These are phyloP conservation scores for Phytophthora ramorum DNA, from an alignment of 352 stramenopile genomes.

Conservation along the genomic window DNA sequence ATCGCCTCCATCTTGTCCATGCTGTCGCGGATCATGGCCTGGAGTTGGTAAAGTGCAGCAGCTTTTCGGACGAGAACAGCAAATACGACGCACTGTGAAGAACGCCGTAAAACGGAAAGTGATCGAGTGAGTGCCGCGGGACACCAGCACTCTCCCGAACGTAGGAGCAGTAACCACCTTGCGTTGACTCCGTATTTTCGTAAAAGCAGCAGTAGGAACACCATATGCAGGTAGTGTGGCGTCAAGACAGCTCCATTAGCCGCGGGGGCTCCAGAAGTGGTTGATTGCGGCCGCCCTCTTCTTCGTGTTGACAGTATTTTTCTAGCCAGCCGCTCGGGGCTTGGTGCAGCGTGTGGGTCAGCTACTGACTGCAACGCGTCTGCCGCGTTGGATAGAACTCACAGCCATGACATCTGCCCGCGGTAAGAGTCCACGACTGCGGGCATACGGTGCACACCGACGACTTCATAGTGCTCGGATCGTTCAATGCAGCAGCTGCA, in stretches of 20 bases:
- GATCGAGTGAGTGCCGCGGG: constrained; percentile 5
- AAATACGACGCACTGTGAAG: constrained; percentile 17
- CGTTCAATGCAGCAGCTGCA: background rate
- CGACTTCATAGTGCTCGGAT: background rate
- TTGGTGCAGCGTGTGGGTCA: background rate
- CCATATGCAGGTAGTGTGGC: constrained; percentile 14
- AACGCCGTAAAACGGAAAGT: constrained; percentile 28
- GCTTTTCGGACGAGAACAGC: background rate
- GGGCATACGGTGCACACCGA: constrained; percentile 9
- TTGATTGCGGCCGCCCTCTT: constrained; percentile 8
- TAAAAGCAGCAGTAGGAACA: constrained; percentile 5
- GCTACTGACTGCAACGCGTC: background rate
- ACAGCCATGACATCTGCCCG: constrained; percentile 11
- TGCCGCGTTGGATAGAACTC: constrained; percentile 26
- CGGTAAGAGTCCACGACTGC: constrained; percentile 28
- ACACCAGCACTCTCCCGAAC: constrained; percentile 11
- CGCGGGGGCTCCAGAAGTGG: background rate
- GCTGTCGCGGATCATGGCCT: constrained; percentile 27
- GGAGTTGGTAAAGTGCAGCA: background rate
- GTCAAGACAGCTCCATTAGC: constrained; percentile 1
- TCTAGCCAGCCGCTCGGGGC: constrained; percentile 10
- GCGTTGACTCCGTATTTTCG: constrained; percentile 9
- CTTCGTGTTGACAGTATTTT: constrained; percentile 14
- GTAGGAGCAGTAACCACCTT: constrained; percentile 14
- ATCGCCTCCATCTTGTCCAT: constrained; percentile 29